Evolutionary conservation across 78 protist genomes (phyloP), one percentile per base, ranked within the genome.

Genomic region (Cavenderia fasciculata): DNA sequence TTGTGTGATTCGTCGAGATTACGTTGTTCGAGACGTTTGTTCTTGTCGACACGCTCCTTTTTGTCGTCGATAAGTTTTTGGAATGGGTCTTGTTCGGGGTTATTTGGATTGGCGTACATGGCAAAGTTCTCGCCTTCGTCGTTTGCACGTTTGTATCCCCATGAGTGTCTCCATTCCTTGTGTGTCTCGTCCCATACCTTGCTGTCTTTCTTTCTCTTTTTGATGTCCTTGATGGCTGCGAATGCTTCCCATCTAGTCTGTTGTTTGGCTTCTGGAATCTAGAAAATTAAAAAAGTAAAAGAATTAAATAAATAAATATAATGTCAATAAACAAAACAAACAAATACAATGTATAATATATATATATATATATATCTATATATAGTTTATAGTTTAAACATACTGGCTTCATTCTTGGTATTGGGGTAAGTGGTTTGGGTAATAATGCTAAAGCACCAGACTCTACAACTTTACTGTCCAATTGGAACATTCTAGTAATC

Each of bases 241-340:
- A 87, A 87, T 63, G 85, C 85, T 47, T 87, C 93, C 93, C 93
- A 87, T 74, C 77, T 87, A 14, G 93, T 87, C 36, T 74, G 59
- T 47, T 61, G 74, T 76, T 87, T 72, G 14, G 41, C 18, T 21
- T 23, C 6, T 71, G 93, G 93, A n/a, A 74, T 41, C 92, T 86
- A 74, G 3, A 38, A 25, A 59, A 38, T 29, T 38, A 6, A 74
- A 52, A 2, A 52, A 54, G 52, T 52, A 52, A 43, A 43, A 23
- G 2, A 41, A 65, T 11, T 23, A 65, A 65, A 31, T 7, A 34
- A 34, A 41, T 23, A 12, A n/a, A n/a, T n/a, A n/a, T n/a, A n/a
- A n/a, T n/a, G n/a, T n/a, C n/a, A n/a, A n/a, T n/a, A n/a, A n/a
- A n/a, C n/a, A n/a, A n/a, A n/a, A n/a, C n/a, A 6, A 51, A 51